Evolutionary conservation across 148 eudicot genomes (phyloP), one percentile per base, ranked within the genome.

Genomic region (Diospyros lotus): DNA sequence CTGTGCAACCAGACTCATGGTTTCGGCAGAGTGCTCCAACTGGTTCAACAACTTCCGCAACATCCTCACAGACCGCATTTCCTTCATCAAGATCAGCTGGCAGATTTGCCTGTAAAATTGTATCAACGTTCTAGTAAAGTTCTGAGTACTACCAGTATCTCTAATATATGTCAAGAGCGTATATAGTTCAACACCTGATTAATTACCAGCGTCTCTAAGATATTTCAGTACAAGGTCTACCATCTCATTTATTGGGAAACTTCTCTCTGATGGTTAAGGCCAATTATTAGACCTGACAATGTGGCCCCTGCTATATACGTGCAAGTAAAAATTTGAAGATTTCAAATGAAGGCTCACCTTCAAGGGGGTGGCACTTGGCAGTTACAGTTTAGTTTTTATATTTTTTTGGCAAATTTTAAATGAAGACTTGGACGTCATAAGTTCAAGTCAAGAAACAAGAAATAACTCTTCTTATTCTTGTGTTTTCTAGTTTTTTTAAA

Each of bases 11-110:
- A 46, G 75, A 81, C 28, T 66, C 72, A 5, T 44, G 60, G 67
- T 81, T 80, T 59, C 66, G 61, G 78, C 88, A 83, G 28, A 82
- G 71, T 64, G 77, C 73, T 79, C 73, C 70, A 40, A 77, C 78
- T 4, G 85, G 74, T 70, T 82, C 85, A 48, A 82, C 46, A 0
- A 73, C 69, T n/a, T 66, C 69, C 64, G 69, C 84, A 9, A 83
- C 73, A 2, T 83, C 86, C 59, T 75, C 67, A 74, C 77, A 74
- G 10, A 83, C 73, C n/a, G 41, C 45, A 60, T 51, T 65, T 52
- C 75, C 86, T 17, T 81, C 77, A 18, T 76, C 28, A 28, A 60
- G 65, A 80, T 58, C 41, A 14, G 67, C 40, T 41, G 75, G 56
- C 64, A 64, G 55, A 42, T 62, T 68, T 39, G 58, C 77, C 81